Percentiles rank a stretch among this genome's conserved stretches.
These are phyloP conservation scores for Geotrichum phurueaensis DNA, from an alignment of 1,139 yeast genomes.

Conservation along the genomic window DNA sequence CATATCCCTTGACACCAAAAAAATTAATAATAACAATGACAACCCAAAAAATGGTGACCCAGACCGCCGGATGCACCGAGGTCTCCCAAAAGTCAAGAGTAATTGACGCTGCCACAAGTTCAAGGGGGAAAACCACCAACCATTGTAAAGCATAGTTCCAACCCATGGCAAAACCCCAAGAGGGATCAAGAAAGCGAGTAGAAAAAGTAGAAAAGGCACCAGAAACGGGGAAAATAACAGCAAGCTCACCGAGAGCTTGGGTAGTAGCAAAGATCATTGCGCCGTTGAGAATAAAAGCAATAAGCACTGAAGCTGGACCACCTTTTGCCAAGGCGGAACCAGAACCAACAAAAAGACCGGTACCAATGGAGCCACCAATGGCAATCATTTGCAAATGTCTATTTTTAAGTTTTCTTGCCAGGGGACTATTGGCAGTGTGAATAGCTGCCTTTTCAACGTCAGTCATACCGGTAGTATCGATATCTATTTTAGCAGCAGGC, in stretches of 20 bases:
- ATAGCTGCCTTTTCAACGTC: conserved; percentile 65
- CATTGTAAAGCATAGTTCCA: conserved; percentile 78
- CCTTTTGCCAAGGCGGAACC: conserved; percentile 52
- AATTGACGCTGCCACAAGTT: conserved; percentile 69
- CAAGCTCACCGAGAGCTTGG: conserved; percentile 56
- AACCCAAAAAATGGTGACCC: conserved; percentile 58
- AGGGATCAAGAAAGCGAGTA: conserved; percentile 53
- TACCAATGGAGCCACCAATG: conserved; percentile 83
- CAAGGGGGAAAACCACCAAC: conserved; percentile 68
- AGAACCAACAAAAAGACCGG: conserved; percentile 62
- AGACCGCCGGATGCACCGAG: conserved; percentile 56
- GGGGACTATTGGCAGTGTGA: conserved; percentile 63
- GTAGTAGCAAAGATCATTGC: conserved; percentile 48
- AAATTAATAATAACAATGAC: conserved; percentile 52
- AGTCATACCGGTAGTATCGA: conserved; percentile 55
- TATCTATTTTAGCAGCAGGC: conserved; percentile 48
- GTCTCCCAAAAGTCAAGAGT: conserved; percentile 60
- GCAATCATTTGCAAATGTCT: conserved; percentile 80
- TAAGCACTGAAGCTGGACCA: conserved; percentile 62
- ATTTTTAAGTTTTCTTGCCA: conserved; percentile 55
- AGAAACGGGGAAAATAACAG: conserved; percentile 55
- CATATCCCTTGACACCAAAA: conserved; percentile 68
- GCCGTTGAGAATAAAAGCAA: conserved; percentile 45
- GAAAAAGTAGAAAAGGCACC: conserved; percentile 57
- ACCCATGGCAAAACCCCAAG: conserved; percentile 73